Evolutionary conservation across 495 filamentous ascomycete genomes (phyloP), one percentile per base, ranked within the genome.

Genomic region (Geopyxis carbonaria): DNA sequence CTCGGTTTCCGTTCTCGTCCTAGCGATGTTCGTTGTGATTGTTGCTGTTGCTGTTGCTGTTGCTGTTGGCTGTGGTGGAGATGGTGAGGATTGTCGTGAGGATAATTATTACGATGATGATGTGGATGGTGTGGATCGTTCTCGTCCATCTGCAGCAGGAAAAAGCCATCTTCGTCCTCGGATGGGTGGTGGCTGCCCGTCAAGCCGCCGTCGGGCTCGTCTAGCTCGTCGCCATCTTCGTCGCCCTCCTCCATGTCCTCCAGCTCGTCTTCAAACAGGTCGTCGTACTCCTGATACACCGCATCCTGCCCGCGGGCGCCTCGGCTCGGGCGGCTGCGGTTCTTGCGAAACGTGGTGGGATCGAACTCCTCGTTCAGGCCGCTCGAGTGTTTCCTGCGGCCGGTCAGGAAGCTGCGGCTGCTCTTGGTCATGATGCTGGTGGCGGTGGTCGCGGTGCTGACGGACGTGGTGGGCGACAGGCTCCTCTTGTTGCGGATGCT

Each of bases 281-380:
- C 53, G 23, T 56, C 51, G 34, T 56, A 56, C 22, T 56, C 52
- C 19, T 50, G 41, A 30, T 56, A 56, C n/a, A 56, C 38, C 14
- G 52, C 53, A 31, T 56, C 52, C 16, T 50, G 52, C 6, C 51
- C 47, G 27, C 50, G 43, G 10, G 39, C 31, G 6, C 48, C 49
- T 21, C 38, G 15, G 23, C 45, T 46, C 34, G 52, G 53, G 22
- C 52, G 41, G n/a, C 39, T 48, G 11, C 53, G 40, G 32, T 56
- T 51, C 31, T 44, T 55, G 28, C 53, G 41, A 22, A 56, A 51
- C 34, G 53, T 56, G 3, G 53, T 56, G 22, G 53, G 53, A 34
- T 56, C 53, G 31, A 56, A 56, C 30, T 56, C 47, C 10, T 31
- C 42, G 31, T 41, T 42, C 34, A 38, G 22, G 25, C 22, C 43